Conservation (phyloP, 2,329 filamentous ascomycete genomes). For the Venturia nashicola region DNA sequence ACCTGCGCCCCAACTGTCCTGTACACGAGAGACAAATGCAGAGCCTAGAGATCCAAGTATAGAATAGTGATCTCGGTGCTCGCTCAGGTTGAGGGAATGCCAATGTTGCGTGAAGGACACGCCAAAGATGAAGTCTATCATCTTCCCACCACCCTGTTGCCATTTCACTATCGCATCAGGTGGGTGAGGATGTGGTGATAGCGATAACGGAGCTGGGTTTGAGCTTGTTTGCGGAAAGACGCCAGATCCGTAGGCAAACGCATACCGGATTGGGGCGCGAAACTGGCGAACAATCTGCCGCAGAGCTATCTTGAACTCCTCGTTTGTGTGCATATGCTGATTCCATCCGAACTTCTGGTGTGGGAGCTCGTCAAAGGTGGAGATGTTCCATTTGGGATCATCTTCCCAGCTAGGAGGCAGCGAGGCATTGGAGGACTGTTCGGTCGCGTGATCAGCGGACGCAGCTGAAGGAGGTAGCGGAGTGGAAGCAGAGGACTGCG, state of each 20-base stretch:
- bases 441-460: neutral
- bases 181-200: conserved; percentile 66
- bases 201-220: conserved; percentile 32
- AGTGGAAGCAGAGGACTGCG: neutral
- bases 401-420: conserved; percentile 53
- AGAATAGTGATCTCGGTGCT: conserved; percentile 90
- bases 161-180: conserved; percentile 70
- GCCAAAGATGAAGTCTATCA: conserved; percentile 98
- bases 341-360: conserved; percentile 81
- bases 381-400: conserved; percentile 57
- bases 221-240: conserved; percentile 68
- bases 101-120: conserved; percentile 92
- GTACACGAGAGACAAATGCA: conserved; percentile 69
- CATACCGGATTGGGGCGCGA: conserved; percentile 84
- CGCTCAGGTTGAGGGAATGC: conserved; percentile 82
- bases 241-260: conserved; percentile 93
- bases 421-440: conserved; percentile 1
- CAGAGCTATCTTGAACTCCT: conserved; percentile 86
- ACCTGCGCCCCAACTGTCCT: conserved; percentile 81
- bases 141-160: conserved; percentile 80
- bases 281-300: conserved; percentile 85
- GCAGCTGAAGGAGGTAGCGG: neutral
- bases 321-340: conserved; percentile 90
- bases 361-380: conserved; percentile 63
- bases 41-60: conserved; percentile 73